Evolutionary conservation across 148 eudicot genomes (phyloP), one percentile per base, ranked within the genome.

Genomic region (Camellia japonica): DNA sequence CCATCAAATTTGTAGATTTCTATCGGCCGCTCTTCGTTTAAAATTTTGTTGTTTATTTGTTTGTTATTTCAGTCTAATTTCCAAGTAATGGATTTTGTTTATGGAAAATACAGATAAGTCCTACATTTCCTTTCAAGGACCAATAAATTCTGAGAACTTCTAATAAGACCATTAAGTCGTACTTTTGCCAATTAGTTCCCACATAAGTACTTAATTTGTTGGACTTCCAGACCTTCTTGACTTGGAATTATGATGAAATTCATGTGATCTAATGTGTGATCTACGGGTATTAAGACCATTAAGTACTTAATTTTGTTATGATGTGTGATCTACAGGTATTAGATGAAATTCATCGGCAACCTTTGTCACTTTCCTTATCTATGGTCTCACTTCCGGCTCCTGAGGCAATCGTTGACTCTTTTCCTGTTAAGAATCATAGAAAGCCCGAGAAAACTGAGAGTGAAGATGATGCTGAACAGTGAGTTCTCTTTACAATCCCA

Each of bases 281-380:
- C 38, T 30, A 30, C 38, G 1, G 38, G 38, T 30, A 30, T 30
- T 30, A 30, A 30, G 38, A 30, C 38, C 38, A 30, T 30, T 30
- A 30, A 30, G 38, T 30, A 30, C 68, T 75, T 59, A 19, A 62
- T 11, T 41, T 62, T 44, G 7, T 19, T n/a, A 19, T 69, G 13
- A 19, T 68, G 19, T 69, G 75, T 20, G 16, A 68, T 58, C 66
- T 81, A 42, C 83, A 94, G 98, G 98, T 92, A 75, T 83, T 94
- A 86, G 96, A 94, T 84, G 96, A 94, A 80, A 87, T 94, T 78
- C 96, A 92, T 82, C 91, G 86, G 65, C 96, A 92, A 85, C 98
- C 96, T 3, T 78, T 85, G 61, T 87, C 95, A 68, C 90, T 90
- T 82, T 84, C 96, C 65, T 81, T 94, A 46, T 87, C 97, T 75